Conservation (phyloP, 108 stramenopile species). For the Cyclotella choctawhatcheeana region DNA sequence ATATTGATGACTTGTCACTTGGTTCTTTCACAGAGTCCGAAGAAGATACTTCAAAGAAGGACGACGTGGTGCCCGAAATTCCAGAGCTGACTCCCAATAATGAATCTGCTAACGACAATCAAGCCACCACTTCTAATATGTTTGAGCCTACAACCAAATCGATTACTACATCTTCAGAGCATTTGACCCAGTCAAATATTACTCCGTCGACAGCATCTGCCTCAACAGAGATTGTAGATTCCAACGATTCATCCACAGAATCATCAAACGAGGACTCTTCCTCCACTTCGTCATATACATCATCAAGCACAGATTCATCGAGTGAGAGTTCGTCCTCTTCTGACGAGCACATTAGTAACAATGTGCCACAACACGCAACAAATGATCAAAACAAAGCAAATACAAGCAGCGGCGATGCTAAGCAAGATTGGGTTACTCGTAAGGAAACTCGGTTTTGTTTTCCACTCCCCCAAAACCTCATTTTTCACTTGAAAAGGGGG, state of each 20-base stretch:
- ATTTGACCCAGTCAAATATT: no score
- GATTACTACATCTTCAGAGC: no score
- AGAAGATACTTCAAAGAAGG: conserved; percentile 1
- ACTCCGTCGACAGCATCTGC: neutral
- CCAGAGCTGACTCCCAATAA: conserved; percentile 10
- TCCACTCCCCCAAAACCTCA: conserved; percentile 37
- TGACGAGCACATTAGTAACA: conserved; percentile 10
- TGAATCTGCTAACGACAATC: neutral
- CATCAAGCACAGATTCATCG: conserved; percentile 12
- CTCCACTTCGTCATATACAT: conserved; percentile 12
- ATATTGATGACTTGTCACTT: conserved; percentile 44
- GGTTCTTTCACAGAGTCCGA: conserved; percentile 47
- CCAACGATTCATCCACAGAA: conserved; percentile 11
- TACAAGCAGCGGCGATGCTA: neutral
- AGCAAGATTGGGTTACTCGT: conserved; percentile 40
- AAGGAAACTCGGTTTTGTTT: conserved; percentile 48
- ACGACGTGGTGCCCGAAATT: neutral
- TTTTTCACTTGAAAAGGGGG: conserved; percentile 50
- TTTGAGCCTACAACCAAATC: no score
- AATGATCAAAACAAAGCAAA: neutral
- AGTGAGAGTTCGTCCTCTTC: conserved; percentile 13
- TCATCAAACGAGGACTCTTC: conserved; percentile 21
- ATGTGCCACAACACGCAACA: neutral
- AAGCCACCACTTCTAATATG: no score
- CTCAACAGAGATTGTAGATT: conserved; percentile 1